Base-by-base conservation (phyloP, 73 alveolate genomes). In the Symbiodinium pilosum region DNA sequence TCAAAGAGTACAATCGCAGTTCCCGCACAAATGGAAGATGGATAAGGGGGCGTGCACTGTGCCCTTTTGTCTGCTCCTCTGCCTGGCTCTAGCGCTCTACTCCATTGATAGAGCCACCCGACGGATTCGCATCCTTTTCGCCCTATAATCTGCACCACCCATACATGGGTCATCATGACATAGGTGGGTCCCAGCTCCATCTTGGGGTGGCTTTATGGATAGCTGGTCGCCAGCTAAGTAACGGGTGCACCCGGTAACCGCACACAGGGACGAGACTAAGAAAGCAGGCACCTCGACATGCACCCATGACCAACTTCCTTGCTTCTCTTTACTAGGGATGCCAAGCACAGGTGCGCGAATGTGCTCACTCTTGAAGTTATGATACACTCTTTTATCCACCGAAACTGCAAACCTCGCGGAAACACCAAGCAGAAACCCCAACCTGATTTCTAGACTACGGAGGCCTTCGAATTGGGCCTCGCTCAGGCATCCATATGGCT, bases 81-180 rank as follows among this genome's bases (percentile, higher is more conserved):
- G 73, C 73, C 68, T 30, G 73, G 73, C 73, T 54, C 73, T 16
- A n/a, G 26, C 26, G 38, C 34, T 64, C 81, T 24, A 64, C 81
- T 64, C 81, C 81, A 64, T 64, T 64, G 81, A 64, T 64, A 64
- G 81, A 64, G 34, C 81, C 81, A 64, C 81, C 81, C 38, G 38
- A 32, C 30, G 81, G 81, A 64, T 28, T 34, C 81, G 5, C 30
- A n/a, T n/a, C n/a, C n/a, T n/a, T n/a, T n/a, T n/a, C n/a, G n/a
- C n/a, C n/a, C n/a, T n/a, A n/a, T n/a, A n/a, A n/a, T n/a, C n/a
- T n/a, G n/a, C n/a, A n/a, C n/a, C n/a, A n/a, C n/a, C n/a, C n/a
- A n/a, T n/a, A n/a, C n/a, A n/a, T n/a, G n/a, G n/a, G n/a, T n/a
- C n/a, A n/a, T n/a, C n/a, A n/a, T n/a, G n/a, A n/a, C n/a, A n/a